A percentile compares a stretch with the other conserved stretches of the same genome.
Conservation (phyloP, 2,329 filamentous ascomycete genomes). For the Aureobasidium sp. region DNA sequence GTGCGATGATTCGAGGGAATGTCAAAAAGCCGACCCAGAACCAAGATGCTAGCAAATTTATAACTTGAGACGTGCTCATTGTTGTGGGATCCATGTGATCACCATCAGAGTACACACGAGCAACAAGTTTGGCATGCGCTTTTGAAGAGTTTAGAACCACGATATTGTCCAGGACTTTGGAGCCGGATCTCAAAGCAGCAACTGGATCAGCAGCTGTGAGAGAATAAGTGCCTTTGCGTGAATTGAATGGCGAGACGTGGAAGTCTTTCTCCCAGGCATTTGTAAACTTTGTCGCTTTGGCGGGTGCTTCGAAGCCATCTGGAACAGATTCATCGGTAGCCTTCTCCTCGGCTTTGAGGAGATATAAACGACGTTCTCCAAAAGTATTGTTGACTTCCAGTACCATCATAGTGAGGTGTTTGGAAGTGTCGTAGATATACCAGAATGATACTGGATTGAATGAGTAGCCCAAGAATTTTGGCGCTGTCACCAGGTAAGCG, state of each 20-base stretch:
- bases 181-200: slow-evolving; percentile 20
- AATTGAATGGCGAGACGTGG: slow-evolving; percentile 69
- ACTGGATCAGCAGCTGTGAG: slow-evolving; percentile 37
- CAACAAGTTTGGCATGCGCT: slow-evolving; percentile 51
- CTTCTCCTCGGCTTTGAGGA: slow-evolving; percentile 39
- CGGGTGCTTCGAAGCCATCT: slow-evolving; percentile 3
- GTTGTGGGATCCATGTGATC: slow-evolving; percentile 41
- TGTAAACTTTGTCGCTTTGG: slow-evolving; percentile 32
- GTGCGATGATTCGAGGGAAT: slow-evolving; percentile 55
- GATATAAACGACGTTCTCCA: slow-evolving; percentile 60
- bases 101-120: slow-evolving; percentile 49
- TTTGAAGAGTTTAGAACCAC: slow-evolving; percentile 56
- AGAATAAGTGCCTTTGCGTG: slow-evolving; percentile 40
- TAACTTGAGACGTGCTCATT: slow-evolving; percentile 31
- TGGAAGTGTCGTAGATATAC: slow-evolving; percentile 59
- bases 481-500: slow-evolving; percentile 63
- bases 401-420: slow-evolving; percentile 54
- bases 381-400: slow-evolving; percentile 73
- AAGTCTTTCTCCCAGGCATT: slow-evolving; percentile 61
- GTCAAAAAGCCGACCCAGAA: slow-evolving; percentile 61
- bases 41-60: slow-evolving; percentile 37
- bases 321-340: not conserved
- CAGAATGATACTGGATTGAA: slow-evolving; percentile 74
- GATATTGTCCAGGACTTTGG: slow-evolving; percentile 44
- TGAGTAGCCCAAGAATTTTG: slow-evolving; percentile 59